phyloP scores from a whole-genome alignment of 2,329 filamentous ascomycete species.

The Phoma herbarum region DNA sequence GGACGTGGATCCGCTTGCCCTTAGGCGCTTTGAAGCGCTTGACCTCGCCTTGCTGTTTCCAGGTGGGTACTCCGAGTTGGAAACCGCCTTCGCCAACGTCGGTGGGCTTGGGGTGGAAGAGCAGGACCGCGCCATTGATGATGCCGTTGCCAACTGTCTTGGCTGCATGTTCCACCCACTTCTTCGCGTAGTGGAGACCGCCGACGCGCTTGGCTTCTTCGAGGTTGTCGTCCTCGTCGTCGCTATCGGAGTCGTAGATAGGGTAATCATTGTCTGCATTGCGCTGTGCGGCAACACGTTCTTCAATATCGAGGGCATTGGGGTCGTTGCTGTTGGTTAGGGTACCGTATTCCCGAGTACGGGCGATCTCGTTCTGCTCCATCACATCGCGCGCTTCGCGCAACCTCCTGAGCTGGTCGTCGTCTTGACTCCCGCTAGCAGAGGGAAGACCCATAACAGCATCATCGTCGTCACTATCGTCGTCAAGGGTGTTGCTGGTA shows the following conservation, averaged over 20 bases:
- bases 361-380: slow-evolving; percentile 60
- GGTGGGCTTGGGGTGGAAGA: slow-evolving; percentile 54
- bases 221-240: slow-evolving; percentile 77
- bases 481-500: slow-evolving; percentile 79
- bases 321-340: slow-evolving; percentile 48
- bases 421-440: slow-evolving; percentile 48
- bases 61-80: slow-evolving; percentile 55
- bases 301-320: slow-evolving; percentile 76
- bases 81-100: slow-evolving; percentile 53
- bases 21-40: slow-evolving; percentile 74
- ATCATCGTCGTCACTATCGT: slow-evolving; percentile 72
- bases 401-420: slow-evolving; percentile 58
- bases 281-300: slow-evolving; percentile 74
- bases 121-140: slow-evolving; percentile 41
- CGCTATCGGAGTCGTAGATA: slow-evolving; percentile 90
- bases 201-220: slow-evolving; percentile 81
- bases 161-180: slow-evolving; percentile 60
- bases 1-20: slow-evolving; percentile 90
- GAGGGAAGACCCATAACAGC: slow-evolving; percentile 43
- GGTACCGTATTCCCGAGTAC: slow-evolving; percentile 59
- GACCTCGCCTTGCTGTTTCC: slow-evolving; percentile 51
- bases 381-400: slow-evolving; percentile 61
- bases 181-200: slow-evolving; percentile 76
- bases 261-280: slow-evolving; percentile 78
- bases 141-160: slow-evolving; percentile 55